Evolutionary conservation across 768 basidiomycete genomes (phyloP), one percentile per base, ranked within the genome.

Genomic region (Amanita pallidorosea): DNA sequence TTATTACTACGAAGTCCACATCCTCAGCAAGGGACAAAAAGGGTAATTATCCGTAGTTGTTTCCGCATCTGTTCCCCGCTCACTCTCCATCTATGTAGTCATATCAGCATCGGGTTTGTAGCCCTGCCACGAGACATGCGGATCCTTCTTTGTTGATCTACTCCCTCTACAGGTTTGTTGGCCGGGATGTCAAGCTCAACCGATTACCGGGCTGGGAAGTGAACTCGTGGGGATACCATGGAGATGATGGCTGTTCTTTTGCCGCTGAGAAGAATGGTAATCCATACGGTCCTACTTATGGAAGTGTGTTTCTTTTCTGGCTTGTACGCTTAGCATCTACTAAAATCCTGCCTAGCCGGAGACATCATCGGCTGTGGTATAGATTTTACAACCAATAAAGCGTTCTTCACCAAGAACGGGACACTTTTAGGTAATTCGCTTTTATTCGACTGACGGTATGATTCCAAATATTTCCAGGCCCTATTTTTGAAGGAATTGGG

Each of bases 351-450:
- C 22, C 47, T 34, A 94, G 92, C 81, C 40, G 87, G 85, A 7
- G 95, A 99, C 63, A 68, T 84, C 22, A 76, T 99, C 53, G 95
- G 95, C 9, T 95, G 92, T 60, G 95, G 95, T 1, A 75, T 98
- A 53, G 91, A 97, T 65, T 96, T 92, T 61, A 83, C 81, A 40
- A 79, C 76, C 17, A 75, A 87, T 52, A 74, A 76, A 50, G 83
- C 81, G 0, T 96, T 97, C 66, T 96, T 85, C 63, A 96, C 93
- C 27, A 92, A 87, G 70, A 95, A 95, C 53, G 88, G 90, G 11
- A 64, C 70, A 13, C 72, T 81, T 55, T 71, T 91, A 41, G 83
- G 88, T 85, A 61, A 44, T 52, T 47, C 36, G 35, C 47, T 35
- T 23, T 35, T 20, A 22, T 33, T 11, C 33, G 15, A 22, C 6